These are phyloP conservation scores for Incumbomyces lentus DNA, from an alignment of 2,329 filamentous ascomycete species.

Conservation along the genomic window DNA sequence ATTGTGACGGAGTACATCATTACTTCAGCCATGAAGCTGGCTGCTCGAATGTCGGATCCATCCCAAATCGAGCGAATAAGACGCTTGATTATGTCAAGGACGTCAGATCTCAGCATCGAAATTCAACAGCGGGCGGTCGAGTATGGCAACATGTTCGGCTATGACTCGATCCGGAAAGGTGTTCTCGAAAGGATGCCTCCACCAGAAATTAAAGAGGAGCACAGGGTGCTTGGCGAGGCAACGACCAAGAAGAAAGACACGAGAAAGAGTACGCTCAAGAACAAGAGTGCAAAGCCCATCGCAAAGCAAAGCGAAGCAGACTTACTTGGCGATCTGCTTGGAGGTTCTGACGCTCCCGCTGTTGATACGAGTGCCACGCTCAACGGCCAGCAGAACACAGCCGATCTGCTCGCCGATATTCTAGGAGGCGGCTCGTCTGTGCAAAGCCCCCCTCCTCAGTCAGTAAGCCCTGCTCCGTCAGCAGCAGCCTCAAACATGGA, in stretches of 20 bases:
- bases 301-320: slow-evolving; percentile 79
- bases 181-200: slow-evolving; percentile 97
- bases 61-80: slow-evolving; percentile 80
- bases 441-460: slow-evolving; percentile 43
- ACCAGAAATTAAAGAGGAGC: slow-evolving; percentile 92
- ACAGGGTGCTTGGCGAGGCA: slow-evolving; percentile 76
- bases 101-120: slow-evolving; percentile 84
- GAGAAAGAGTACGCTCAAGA: slow-evolving; percentile 53
- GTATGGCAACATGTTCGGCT: slow-evolving; percentile 86
- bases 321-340: slow-evolving; percentile 85
- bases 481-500: slow-evolving; percentile 48
- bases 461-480: slow-evolving; percentile 40
- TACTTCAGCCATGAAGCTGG: slow-evolving; percentile 89
- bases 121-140: slow-evolving; percentile 94
- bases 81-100: slow-evolving; percentile 63
- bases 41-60: slow-evolving; percentile 70
- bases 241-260: slow-evolving; percentile 47
- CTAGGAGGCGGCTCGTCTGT: slow-evolving; percentile 61
- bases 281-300: slow-evolving; percentile 62
- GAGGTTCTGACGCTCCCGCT: slow-evolving; percentile 57
- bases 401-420: slow-evolving; percentile 84
- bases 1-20: slow-evolving; percentile 92
- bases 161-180: slow-evolving; percentile 75
- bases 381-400: slow-evolving; percentile 58
- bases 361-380: slow-evolving; percentile 43